Conservation (phyloP, 2,329 filamentous ascomycete genomes). For the Colletotrichum sp. region DNA sequence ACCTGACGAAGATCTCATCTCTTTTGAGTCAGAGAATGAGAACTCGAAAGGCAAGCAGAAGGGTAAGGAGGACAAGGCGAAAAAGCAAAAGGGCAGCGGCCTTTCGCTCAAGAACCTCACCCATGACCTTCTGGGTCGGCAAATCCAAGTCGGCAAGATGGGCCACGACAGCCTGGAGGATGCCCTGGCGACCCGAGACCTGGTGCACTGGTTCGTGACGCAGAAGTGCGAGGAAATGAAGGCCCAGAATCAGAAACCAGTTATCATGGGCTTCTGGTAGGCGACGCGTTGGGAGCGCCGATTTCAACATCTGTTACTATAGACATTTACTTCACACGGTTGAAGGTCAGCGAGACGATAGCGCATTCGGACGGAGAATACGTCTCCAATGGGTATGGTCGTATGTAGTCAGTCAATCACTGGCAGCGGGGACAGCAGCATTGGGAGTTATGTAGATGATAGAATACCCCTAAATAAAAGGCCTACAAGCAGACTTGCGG, state of each 20-base stretch:
- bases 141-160: conserved; percentile 39
- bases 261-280: background rate
- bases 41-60: conserved; percentile 4
- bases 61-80: conserved; percentile 18
- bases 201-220: conserved; percentile 42
- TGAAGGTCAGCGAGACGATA: background rate
- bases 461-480: background rate
- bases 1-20: background rate
- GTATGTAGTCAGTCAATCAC: background rate
- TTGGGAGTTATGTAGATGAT: background rate
- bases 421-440: background rate
- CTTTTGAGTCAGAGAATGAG: background rate
- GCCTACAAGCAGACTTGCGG: background rate
- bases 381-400: background rate
- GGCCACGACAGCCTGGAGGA: conserved; percentile 52
- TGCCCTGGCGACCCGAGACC: conserved; percentile 45
- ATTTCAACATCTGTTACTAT: background rate
- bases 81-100: background rate
- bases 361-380: background rate
- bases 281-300: background rate
- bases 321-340: background rate
- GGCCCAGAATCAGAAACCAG: background rate
- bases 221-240: background rate
- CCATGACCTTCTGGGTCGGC: conserved; percentile 37
- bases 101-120: conserved; percentile 42